Base-by-base conservation (phyloP, 495 filamentous ascomycete genomes). In the Parathielavia hyrcaniae region DNA sequence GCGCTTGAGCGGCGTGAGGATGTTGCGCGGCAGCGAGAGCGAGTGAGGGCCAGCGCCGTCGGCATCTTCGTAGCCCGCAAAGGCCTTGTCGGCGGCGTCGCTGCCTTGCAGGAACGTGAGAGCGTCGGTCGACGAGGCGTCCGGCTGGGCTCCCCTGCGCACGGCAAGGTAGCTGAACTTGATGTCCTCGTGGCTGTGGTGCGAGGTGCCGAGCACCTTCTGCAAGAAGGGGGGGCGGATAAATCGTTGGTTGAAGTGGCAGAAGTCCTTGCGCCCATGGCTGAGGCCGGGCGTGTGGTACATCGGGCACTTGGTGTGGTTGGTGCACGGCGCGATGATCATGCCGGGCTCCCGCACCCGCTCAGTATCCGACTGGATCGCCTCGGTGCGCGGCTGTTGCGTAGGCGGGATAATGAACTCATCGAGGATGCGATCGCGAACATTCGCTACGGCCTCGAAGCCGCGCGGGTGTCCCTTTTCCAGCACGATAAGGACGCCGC, bases 271-370 rank as follows among this genome's bases (percentile, higher is more conserved):
- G 61, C 93, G 82, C 20, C 88, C 87, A 40, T 74, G 73, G 48
- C 78, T 79, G 23, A 84, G 74, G 0, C 91, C 90, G 1, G 84
- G 78, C 0, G 74, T 74, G 36, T 80, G 75, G 65, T 95, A 97
- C 85, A 98, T 91, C 0, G 93, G 93, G 64, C 93, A 98, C 54
- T 80, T 81, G 1, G 69, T 73, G 69, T 97, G 95, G 72, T 91
- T 96, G 1, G 93, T 98, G 70, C 93, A 98, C 0, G 93, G 93
- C 0, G 95, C 93, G 59, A 98, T 80, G 62, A 98, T 97, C 85
- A 91, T 91, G 60, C 91, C 93, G 1, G 78, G 71, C 60, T 93
- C 90, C 13, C 72, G 75, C 23, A 62, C 61, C 16, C 71, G 68
- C 36, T 59, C 49, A n/a, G 54, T 40, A 9, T 51, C 64, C 3